A percentile compares a stretch with the other conserved stretches of the same genome.
Conservation (phyloP, 495 filamentous ascomycete species). For the Chaetomium cochliodes region DNA sequence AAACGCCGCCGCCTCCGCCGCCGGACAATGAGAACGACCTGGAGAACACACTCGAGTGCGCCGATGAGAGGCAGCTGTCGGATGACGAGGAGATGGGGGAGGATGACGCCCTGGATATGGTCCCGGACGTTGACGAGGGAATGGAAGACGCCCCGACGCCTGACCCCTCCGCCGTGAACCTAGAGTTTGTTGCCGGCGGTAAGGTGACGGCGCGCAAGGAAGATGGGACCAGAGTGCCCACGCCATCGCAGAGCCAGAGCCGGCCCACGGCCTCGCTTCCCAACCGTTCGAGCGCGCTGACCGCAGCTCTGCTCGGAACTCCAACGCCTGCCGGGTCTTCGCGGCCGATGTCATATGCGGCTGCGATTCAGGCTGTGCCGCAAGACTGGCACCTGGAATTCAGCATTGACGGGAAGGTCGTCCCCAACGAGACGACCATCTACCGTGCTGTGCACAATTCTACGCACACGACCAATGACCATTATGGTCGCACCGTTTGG, state of each 20-base stretch:
- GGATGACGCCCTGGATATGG: constrained; percentile 72
- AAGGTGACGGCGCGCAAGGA: constrained; percentile 97
- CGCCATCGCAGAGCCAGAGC: constrained; percentile 63
- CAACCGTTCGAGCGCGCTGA: constrained; percentile 48
- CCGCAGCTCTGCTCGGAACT: constrained; percentile 50
- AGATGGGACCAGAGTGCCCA: constrained; percentile 86
- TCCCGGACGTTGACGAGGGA: constrained; percentile 87
- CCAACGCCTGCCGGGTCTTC: constrained; percentile 51
- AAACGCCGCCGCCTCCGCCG: constrained; percentile 51
- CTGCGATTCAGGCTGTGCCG: constrained; percentile 72
- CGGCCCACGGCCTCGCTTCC: constrained; percentile 40
- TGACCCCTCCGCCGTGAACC: constrained; percentile 85
- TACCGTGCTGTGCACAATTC: constrained; percentile 90
- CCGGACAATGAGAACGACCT: constrained; percentile 58
- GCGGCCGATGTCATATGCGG: constrained; percentile 72
- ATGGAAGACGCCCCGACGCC: constrained; percentile 67
- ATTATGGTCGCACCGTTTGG: constrained; percentile 76
- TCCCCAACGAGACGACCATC: constrained; percentile 90
- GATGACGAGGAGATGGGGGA: constrained; percentile 76
- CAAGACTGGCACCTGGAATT: constrained; percentile 99
- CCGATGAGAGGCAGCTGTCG: constrained; percentile 80
- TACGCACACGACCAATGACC: constrained; percentile 62
- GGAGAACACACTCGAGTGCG: constrained; percentile 78
- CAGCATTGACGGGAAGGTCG: constrained; percentile 76
- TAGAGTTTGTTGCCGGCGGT: constrained; percentile 86